Evolutionary conservation across 805 yeast genomes (phyloP).

Genomic region (Clavispora fructus): DNA sequence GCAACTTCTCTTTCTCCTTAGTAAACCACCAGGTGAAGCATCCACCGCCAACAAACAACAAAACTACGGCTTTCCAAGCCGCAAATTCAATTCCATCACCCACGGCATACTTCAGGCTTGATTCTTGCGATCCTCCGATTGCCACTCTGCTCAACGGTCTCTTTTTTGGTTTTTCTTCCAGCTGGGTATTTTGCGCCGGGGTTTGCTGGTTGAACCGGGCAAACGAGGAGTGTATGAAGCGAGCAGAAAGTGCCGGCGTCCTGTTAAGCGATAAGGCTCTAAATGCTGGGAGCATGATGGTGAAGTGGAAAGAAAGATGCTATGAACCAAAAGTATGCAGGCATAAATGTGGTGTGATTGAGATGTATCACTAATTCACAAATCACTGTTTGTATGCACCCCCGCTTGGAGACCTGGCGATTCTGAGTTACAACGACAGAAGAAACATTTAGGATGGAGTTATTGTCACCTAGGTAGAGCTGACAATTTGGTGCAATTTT

Average conservation of each 20-base stretch:
- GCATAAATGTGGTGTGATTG: neutral
- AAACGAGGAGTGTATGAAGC: conserved; percentile 1
- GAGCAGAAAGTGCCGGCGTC: neutral
- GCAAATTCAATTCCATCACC: conserved; percentile 60
- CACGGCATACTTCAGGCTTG: conserved; percentile 31
- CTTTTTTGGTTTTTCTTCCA: conserved; percentile 13
- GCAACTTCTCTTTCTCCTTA: conserved; percentile 69
- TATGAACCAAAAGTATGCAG: neutral
- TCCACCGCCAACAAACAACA: conserved; percentile 67
- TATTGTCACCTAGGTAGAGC: too few species aligned
- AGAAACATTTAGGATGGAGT: too few species aligned
- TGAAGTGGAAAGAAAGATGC: neutral
- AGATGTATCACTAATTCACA: neutral
- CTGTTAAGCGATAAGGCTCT: conserved; percentile 1
- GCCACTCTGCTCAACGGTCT: conserved; percentile 80
- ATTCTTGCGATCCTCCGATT: conserved; percentile 51
- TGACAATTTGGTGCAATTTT: too few species aligned
- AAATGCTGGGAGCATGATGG: conserved; percentile 1
- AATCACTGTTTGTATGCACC: neutral
- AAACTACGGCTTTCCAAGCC: conserved; percentile 75
- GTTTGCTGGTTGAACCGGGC: neutral
- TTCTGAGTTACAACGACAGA: too few species aligned
- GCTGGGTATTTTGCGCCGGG: neutral
- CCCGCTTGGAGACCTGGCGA: neutral
- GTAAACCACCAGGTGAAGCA: conserved; percentile 67